Base-by-base conservation (phyloP, 2,329 filamentous ascomycete species). In the Cryphonectria parasitica region DNA sequence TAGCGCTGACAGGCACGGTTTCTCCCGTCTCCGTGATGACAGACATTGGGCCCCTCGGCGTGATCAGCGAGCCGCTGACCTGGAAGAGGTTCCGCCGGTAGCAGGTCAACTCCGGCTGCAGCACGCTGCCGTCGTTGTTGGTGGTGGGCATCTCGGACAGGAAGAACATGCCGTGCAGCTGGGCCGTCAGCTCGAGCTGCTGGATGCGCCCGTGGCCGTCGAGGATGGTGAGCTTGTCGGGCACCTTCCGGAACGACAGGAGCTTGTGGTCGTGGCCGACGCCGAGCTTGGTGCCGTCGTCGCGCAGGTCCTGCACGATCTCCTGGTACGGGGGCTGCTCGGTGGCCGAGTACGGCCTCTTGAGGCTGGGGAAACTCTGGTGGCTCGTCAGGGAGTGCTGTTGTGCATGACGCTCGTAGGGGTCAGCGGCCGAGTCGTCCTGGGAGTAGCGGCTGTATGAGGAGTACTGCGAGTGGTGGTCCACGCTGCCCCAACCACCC, bases 51-150 rank as follows among this genome's bases (percentile, higher is more conserved):
- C 90, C 91, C 73, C 93, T 86, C 1, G 95, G 94, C 19, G 95
- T 87, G 56, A 94, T 94, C 70, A 97, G 88, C 6, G 91, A 94
- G 70, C 95, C 95, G 72, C 94, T 97, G 77, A 98, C 97, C 80
- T 98, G 95, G 81, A 98, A 98, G 64, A 98, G 85, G 78, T 98
- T 98, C 64, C 95, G 90, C 74, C 95, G 92, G 81, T 98, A 98
- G 85, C 95, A 98, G 3, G 95, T 98, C 79, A 98, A 82, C 82
- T 98, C 95, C 67, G 89, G 93, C 78, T 92, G 91, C 65, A 90
- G 83, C 63, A 86, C 79, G 62, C 81, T 83, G 71, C 87, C 88
- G 74, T 91, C 88, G 74, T 80, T 84, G 68, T 84, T 82, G 72
- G 86, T 89, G 77, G 91, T 87, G 1, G 91, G 90, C 83, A 92